Conservation (phyloP, 1,284 basidiomycete genomes). For the Xanthoconium separans region DNA sequence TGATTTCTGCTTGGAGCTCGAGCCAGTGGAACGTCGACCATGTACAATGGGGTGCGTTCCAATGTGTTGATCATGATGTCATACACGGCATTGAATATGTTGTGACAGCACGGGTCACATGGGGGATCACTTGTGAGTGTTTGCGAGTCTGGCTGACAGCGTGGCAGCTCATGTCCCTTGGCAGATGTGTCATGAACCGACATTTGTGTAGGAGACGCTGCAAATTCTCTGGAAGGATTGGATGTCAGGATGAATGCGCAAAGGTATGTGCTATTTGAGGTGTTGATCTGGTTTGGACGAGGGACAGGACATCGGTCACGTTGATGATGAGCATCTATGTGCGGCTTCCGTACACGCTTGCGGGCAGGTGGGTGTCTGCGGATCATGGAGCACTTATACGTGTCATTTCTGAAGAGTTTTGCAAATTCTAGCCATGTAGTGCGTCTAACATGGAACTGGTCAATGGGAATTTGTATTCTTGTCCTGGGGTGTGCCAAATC, state of each 20-base stretch:
- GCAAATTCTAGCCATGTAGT: conserved; percentile 43
- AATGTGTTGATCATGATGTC: not conserved
- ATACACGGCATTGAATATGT: not conserved
- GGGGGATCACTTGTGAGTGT: conserved; percentile 50
- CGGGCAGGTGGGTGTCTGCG: conserved; percentile 40
- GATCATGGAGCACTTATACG: not conserved
- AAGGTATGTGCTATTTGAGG: conserved; percentile 36
- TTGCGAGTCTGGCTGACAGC: not conserved
- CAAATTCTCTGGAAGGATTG: conserved; percentile 38
- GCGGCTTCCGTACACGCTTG: conserved; percentile 53
- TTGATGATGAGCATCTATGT: conserved; percentile 50
- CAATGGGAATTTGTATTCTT: conserved; percentile 39
- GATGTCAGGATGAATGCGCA: conserved; percentile 49
- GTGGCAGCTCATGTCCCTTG: not conserved
- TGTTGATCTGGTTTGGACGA: not conserved
- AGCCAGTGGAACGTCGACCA: conserved; percentile 22
- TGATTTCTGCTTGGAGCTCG: conserved; percentile 41
- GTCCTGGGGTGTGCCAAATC: conserved; percentile 43
- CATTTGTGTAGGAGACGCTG: conserved; percentile 42
- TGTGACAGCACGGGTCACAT: conserved; percentile 51
- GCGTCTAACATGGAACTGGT: conserved; percentile 34
- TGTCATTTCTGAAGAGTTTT: not conserved
- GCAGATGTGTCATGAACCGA: conserved; percentile 46
- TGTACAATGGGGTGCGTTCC: conserved; percentile 48
- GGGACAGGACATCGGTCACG: conserved; percentile 41